phyloP scores from a whole-genome alignment of 371 early-diverging fungal genomes.

The Lichtheimia ramosa region DNA sequence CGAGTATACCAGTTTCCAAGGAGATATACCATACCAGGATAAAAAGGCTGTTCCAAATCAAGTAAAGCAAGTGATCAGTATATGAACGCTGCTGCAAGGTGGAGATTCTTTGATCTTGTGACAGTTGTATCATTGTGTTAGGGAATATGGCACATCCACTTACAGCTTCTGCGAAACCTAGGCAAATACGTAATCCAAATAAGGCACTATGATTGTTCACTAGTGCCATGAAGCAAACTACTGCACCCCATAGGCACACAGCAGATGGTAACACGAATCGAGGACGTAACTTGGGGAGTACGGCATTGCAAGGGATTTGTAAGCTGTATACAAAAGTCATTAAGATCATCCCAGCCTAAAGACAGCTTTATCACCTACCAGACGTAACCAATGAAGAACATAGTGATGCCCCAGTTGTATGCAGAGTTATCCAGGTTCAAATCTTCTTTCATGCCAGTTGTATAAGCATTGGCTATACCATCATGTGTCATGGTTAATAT shows the following conservation, averaged over 20 bases:
- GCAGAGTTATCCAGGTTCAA: slow-evolving; percentile 43
- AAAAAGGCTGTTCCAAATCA: slow-evolving; percentile 48
- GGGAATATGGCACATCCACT: not conserved
- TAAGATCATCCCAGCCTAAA: not conserved
- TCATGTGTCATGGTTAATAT: no score
- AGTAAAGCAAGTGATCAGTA: not conserved
- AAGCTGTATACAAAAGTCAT: slow-evolving; percentile 13
- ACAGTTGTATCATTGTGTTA: no score
- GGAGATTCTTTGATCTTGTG: no score
- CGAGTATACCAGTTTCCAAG: slow-evolving; percentile 79
- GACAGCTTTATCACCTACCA: slow-evolving; percentile 3
- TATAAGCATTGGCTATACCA: slow-evolving; percentile 42
- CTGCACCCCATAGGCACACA: slow-evolving; percentile 64
- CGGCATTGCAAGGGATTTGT: slow-evolving; percentile 48
- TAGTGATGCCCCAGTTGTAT: slow-evolving; percentile 62
- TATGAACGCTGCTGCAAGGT: no score
- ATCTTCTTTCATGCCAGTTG: slow-evolving; percentile 50
- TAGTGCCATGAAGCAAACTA: slow-evolving; percentile 60
- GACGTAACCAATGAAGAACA: slow-evolving; percentile 25
- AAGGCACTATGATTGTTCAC: slow-evolving; percentile 47
- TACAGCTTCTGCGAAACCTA: slow-evolving; percentile 64
- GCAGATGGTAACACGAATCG: slow-evolving; percentile 58
- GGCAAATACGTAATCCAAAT: slow-evolving; percentile 59
- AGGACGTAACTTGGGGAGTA: slow-evolving; percentile 54
- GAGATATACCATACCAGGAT: slow-evolving; percentile 74